Evolutionary conservation across 805 yeast species (phyloP).

Genomic region (Candida adriatica): DNA sequence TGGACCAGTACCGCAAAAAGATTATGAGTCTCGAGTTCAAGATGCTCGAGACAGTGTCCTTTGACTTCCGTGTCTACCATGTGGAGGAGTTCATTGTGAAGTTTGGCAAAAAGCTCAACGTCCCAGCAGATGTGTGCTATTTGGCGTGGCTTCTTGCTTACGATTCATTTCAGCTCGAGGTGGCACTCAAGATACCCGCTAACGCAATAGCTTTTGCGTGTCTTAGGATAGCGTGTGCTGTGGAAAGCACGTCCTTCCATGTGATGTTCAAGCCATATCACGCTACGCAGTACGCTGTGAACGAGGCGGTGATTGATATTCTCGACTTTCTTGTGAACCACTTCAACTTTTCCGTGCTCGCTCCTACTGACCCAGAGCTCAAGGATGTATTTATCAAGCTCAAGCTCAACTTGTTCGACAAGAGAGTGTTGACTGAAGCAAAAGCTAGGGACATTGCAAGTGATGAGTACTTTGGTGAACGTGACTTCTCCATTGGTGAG

Average conservation of each 20-base stretch:
- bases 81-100: slow-evolving; percentile 64
- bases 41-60: slow-evolving; percentile 67
- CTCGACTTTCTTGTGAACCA: slow-evolving; percentile 56
- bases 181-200: slow-evolving; percentile 63
- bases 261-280: slow-evolving; percentile 9
- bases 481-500: slow-evolving; percentile 34
- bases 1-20: slow-evolving; percentile 51
- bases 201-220: slow-evolving; percentile 70
- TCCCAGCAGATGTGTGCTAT: slow-evolving; percentile 42
- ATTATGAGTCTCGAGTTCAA: slow-evolving; percentile 61
- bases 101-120: slow-evolving; percentile 41
- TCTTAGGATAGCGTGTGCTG: slow-evolving; percentile 50
- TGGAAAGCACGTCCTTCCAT: slow-evolving; percentile 28
- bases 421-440: slow-evolving; percentile 22
- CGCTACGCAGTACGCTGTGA: slow-evolving; percentile 23
- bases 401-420: slow-evolving; percentile 39
- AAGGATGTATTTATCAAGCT: slow-evolving; percentile 32
- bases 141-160: slow-evolving; percentile 71
- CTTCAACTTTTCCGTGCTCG: slow-evolving; percentile 43
- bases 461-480: slow-evolving; percentile 37
- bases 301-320: slow-evolving; percentile 48
- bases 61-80: slow-evolving; percentile 68
- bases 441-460: slow-evolving; percentile 26
- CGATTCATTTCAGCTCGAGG: slow-evolving; percentile 66
- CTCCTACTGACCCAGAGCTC: slow-evolving; percentile 29